Conservation (phyloP, 805 yeast species). For the Spathaspora sp. region DNA sequence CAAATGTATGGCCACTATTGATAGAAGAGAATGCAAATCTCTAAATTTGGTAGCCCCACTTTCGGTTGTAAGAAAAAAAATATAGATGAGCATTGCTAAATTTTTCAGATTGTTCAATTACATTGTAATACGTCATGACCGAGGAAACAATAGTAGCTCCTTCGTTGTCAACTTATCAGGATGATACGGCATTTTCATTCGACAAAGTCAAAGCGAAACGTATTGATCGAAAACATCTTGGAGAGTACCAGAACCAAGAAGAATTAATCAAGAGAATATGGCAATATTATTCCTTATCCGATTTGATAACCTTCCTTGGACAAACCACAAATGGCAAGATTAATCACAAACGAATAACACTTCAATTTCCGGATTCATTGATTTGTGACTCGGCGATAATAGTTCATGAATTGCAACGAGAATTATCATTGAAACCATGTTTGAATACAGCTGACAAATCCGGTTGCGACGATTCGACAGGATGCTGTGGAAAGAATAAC, state of each 20-base stretch:
- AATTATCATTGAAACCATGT: constrained; percentile 14
- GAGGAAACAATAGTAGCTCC: constrained; percentile 47
- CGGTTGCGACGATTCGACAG: constrained; percentile 1
- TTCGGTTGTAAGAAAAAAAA: background rate
- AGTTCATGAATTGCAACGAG: constrained; percentile 48
- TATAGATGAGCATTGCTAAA: background rate
- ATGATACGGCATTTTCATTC: constrained; percentile 51
- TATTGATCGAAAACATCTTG: constrained; percentile 18
- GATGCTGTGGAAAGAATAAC: constrained; percentile 6
- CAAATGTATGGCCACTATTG: too few relatives aligned
- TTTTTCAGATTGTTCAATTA: background rate
- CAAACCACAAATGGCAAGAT: constrained; percentile 19
- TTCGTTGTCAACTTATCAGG: constrained; percentile 70
- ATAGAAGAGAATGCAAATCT: too few relatives aligned
- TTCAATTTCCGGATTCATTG: constrained; percentile 86
- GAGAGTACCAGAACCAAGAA: constrained; percentile 13
- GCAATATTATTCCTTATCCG: constrained; percentile 54
- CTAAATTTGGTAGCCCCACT: background rate
- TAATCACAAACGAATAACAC: constrained; percentile 54
- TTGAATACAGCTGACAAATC: background rate
- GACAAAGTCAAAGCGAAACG: constrained; percentile 33
- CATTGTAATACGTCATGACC: background rate
- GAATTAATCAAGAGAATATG: constrained; percentile 32
- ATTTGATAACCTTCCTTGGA: constrained; percentile 38
- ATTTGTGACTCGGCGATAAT: constrained; percentile 77